These are phyloP conservation scores for Microbotryum scabiosae DNA, from an alignment of 1,284 basidiomycete species.

Conservation along the genomic window DNA sequence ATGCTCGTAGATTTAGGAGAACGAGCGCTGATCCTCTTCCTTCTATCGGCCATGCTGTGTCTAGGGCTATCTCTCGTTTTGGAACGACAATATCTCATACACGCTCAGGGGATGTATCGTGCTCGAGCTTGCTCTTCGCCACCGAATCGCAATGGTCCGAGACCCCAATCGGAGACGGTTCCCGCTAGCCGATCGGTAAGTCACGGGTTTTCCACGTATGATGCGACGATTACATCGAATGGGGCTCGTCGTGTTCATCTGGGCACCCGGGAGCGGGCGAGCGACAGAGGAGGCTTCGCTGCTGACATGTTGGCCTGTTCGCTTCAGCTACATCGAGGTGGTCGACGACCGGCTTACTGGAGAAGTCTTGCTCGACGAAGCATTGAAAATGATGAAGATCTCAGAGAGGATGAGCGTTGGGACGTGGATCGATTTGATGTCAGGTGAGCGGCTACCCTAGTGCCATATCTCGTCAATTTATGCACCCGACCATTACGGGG, in stretches of 20 bases:
- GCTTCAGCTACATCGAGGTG: constrained; percentile 61
- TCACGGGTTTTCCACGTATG: background rate
- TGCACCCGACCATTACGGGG: no score
- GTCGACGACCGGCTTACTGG: constrained; percentile 84
- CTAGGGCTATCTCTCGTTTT: constrained; percentile 86
- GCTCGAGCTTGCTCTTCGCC: constrained; percentile 80
- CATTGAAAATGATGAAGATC: constrained; percentile 83
- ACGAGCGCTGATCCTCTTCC: no score
- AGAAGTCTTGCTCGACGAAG: constrained; percentile 89
- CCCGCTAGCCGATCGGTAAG: constrained; percentile 61
- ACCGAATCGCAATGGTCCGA: constrained; percentile 77
- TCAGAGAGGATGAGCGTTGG: constrained; percentile 77
- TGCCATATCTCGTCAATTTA: no score
- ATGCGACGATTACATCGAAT: background rate
- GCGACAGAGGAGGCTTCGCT: background rate
- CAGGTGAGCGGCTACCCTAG: constrained; percentile 52
- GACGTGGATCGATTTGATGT: constrained; percentile 85
- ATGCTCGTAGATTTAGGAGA: no score
- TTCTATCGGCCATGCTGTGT: background rate
- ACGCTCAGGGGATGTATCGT: constrained; percentile 89
- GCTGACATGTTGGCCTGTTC: background rate
- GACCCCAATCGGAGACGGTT: constrained; percentile 70
- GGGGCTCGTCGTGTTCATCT: background rate
- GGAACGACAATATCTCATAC: constrained; percentile 98
- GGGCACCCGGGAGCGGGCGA: background rate